Evolutionary conservation across 495 filamentous ascomycete species (phyloP), one percentile per base, ranked within the genome.

Genomic region (Oidiodendron maius): DNA sequence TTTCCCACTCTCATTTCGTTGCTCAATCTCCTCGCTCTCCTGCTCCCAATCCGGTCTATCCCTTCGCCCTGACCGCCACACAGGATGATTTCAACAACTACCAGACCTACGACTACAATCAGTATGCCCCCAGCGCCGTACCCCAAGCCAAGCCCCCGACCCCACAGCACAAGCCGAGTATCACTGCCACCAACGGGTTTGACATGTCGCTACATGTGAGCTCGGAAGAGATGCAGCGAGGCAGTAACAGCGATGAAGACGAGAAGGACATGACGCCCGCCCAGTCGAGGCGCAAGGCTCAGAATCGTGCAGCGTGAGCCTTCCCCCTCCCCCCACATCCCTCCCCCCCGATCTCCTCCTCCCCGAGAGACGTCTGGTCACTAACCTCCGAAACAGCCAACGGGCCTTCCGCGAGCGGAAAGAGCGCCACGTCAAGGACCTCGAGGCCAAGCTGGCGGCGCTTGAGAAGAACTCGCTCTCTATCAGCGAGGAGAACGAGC

Each of bases 381-480:
- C n/a, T n/a, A n/a, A n/a, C n/a, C n/a, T n/a, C n/a, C n/a, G n/a
- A n/a, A n/a, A 16, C 53, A 96, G 91, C 25, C 93, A 98, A 71
- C 84, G 93, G 59, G 93, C 93, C 39, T 98, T 96, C 64, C 89
- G 93, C 48, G 93, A 98, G 64, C 86, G 93, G 53, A 98, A 96
- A 67, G 93, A 96, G 62, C 81, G 83, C 36, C 91, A 94, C 58
- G 89, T 96, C 40, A 87, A 87, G 62, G 89, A 96, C 46, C 83
- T 97, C 24, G 91, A 97, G 67, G 75, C 80, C 42, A 93, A 94
- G 59, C 82, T 96, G 30, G 82, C 78, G 46, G 77, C 73, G 44
- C 44, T 61, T 6, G 47, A 58, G 36, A 46, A 56, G 25, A 48
- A 56, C 35, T 51, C 52, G 11, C 64, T 62, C 13, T 66, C 65